phyloP scores from a whole-genome alignment of 106 monocot species.

The Cymbidium sinense region DNA sequence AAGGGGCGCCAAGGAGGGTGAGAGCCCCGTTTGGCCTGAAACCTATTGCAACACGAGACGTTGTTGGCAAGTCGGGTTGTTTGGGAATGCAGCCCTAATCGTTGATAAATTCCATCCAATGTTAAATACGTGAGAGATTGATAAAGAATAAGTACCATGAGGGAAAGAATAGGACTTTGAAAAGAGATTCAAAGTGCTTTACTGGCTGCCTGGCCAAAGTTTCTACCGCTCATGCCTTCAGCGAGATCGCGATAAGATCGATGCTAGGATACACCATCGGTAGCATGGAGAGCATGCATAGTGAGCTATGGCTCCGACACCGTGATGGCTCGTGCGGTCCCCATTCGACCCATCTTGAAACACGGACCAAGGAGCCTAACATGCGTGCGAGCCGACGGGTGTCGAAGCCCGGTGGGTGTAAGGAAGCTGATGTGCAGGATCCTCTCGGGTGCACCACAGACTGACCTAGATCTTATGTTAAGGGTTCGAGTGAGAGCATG shows the following conservation, averaged over 20 bases:
- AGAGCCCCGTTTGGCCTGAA: no score
- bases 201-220: not conserved
- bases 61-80: slow-evolving; percentile 10
- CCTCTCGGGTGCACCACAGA: slow-evolving; percentile 22
- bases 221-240: not conserved
- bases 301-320: not conserved
- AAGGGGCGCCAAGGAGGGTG: no score
- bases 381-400: slow-evolving; percentile 14
- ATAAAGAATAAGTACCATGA: no score
- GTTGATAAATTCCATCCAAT: no score
- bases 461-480: slow-evolving; percentile 20
- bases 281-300: not conserved
- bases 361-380: no score
- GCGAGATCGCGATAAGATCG: not conserved
- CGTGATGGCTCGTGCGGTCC: slow-evolving; percentile 6
- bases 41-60: slow-evolving; percentile 11
- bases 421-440: slow-evolving; percentile 31
- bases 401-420: slow-evolving; percentile 12
- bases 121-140: no score
- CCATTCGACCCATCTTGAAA: no score
- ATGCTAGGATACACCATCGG: not conserved
- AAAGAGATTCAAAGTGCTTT: slow-evolving; percentile 2
- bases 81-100: slow-evolving; percentile 28
- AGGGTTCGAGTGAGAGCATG: no score
- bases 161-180: slow-evolving; percentile 10